Conservation (phyloP, 352 stramenopile genomes). For the Pilasporangium apinafurcum region DNA sequence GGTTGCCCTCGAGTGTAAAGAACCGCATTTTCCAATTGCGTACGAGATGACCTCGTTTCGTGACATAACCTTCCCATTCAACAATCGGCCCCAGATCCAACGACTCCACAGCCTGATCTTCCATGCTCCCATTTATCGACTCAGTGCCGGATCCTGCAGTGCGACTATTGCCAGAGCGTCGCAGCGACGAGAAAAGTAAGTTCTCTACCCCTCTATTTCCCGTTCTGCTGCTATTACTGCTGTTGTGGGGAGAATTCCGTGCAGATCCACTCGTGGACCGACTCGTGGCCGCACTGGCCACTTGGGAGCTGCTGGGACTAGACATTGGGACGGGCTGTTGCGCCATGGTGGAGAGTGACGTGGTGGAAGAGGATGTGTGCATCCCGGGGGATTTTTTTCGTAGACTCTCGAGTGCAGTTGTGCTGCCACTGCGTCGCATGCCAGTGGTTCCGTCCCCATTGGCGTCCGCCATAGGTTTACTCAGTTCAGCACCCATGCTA, state of each 20-base stretch:
- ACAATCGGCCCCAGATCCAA: slow-evolving; percentile 82
- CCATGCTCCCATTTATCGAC: slow-evolving; percentile 2
- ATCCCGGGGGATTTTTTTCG: slow-evolving; percentile 23
- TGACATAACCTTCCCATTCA: slow-evolving; percentile 89
- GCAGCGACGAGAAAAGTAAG: slow-evolving; percentile 49
- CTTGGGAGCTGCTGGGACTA: background rate
- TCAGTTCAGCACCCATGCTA: slow-evolving; percentile 65
- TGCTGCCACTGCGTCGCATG: slow-evolving; percentile 65
- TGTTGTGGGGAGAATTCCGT: slow-evolving; percentile 23
- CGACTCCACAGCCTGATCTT: slow-evolving; percentile 66
- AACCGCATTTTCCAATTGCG: slow-evolving; percentile 87
- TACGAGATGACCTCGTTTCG: slow-evolving; percentile 82
- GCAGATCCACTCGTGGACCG: slow-evolving; percentile 1
- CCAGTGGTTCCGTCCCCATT: slow-evolving; percentile 18
- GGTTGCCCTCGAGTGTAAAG: slow-evolving; percentile 83
- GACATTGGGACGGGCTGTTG: slow-evolving; percentile 1
- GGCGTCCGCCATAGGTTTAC: slow-evolving; percentile 25
- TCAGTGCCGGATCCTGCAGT: slow-evolving; percentile 7
- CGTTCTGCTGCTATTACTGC: slow-evolving; percentile 35
- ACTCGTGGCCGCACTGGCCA: slow-evolving; percentile 6
- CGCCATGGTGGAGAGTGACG: slow-evolving; percentile 43
- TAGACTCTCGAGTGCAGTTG: slow-evolving; percentile 43
- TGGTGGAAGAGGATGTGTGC: slow-evolving; percentile 46
- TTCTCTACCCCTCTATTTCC: slow-evolving; percentile 35
- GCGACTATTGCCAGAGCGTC: slow-evolving; percentile 33